Base-by-base conservation (phyloP, 2,329 filamentous ascomycete species). In the Lachnellula cervina region DNA sequence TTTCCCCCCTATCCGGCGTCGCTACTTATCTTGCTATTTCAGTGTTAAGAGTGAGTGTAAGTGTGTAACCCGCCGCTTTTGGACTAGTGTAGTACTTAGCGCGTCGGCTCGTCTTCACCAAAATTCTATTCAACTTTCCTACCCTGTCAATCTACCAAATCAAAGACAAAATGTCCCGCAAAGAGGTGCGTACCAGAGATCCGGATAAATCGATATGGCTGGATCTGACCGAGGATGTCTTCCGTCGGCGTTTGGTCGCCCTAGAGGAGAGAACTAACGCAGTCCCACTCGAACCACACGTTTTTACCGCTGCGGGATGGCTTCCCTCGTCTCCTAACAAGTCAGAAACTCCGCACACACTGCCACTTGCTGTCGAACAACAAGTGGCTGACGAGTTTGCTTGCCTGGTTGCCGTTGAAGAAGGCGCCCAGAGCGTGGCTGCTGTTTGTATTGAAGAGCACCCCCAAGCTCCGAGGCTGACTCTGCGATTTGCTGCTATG, bases 371-470 rank as follows among this genome's bases (percentile, higher is more conserved):
- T 2, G 55, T 62, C 16, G 69, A 71, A 55, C 60, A 65, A 51
- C 57, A 57, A 40, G 51, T 71, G 9, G 64, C 66, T 1, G 61
- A 69, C 53, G 66, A 70, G 50, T 58, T 70, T 54, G 68, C 69
- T 16, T 67, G 65, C 49, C 54, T 71, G 21, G 67, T 59, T 11
- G 66, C 69, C 7, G 61, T 63, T 19, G 57, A 68, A 38, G 59
- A 67, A 56, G 67, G 61, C 2, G 61, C 62, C 0, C 62, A 66
- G 38, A 64, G 57, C 43, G 64, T 69, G 6, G 62, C 68, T 34
- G 68, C 69, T 7, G 66, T 66, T 32, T 66, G 68, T 45, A 49
- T 71, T 3, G 67, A 70, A 54, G 64, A 70, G 48, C 21, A 59
- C 5, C 4, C 14, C 6, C 25, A 59, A 2, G 17, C 43, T 32